Conservation (phyloP, 352 stramenopile species). For the Blastocystis sp. region DNA sequence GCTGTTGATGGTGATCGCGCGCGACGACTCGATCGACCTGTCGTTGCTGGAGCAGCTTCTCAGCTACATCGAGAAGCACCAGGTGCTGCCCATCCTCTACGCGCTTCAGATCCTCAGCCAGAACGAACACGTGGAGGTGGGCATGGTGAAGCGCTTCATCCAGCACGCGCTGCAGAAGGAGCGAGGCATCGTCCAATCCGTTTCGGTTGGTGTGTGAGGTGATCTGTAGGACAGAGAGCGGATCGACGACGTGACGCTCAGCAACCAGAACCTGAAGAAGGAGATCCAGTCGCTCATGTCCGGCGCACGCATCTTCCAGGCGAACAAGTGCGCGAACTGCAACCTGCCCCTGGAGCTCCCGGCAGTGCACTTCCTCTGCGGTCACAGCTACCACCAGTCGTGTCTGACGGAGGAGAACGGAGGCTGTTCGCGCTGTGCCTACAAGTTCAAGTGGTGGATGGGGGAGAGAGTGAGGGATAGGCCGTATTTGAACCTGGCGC, state of each 20-base stretch:
- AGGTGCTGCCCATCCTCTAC: constrained; percentile 53
- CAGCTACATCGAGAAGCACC: constrained; percentile 51
- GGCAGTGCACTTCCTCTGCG: constrained; percentile 88
- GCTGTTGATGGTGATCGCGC: constrained; percentile 86
- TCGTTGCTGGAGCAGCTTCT: constrained; percentile 30
- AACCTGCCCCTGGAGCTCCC: constrained; percentile 87
- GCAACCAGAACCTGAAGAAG: constrained; percentile 24
- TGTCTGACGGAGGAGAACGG: constrained; percentile 2
- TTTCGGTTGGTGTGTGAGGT: background rate
- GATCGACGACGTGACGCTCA: constrained; percentile 7
- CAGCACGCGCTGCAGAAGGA: background rate
- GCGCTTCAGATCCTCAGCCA: constrained; percentile 38
- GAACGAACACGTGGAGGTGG: constrained; percentile 17
- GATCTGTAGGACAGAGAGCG: background rate
- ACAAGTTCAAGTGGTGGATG: constrained; percentile 52
- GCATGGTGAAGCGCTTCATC: constrained; percentile 39
- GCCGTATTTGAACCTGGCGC: constrained; percentile 19
- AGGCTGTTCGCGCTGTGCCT: constrained; percentile 29
- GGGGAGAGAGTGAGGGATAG: background rate
- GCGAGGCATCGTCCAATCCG: constrained; percentile 1
- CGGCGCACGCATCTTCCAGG: constrained; percentile 85
- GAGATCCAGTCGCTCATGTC: constrained; percentile 75
- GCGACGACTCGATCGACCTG: constrained; percentile 65
- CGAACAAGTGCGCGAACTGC: constrained; percentile 86
- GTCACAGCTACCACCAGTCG: constrained; percentile 83